Evolutionary conservation across 2,329 filamentous ascomycete species (phyloP).

Genomic region (Hypoxylon sp.): DNA sequence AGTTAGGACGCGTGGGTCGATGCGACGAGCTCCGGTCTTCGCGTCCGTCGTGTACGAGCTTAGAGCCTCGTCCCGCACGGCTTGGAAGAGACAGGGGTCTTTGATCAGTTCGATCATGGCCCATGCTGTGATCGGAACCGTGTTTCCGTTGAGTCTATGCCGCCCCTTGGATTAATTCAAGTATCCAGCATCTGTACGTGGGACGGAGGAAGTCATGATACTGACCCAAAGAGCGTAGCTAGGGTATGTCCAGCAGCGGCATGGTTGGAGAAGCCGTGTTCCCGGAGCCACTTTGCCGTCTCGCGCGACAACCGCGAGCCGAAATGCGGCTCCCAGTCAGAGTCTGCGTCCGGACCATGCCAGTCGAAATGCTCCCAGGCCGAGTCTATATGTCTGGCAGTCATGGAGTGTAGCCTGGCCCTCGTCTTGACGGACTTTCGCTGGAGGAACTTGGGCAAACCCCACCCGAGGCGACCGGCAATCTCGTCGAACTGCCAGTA

Average conservation of each 20-base stretch:
- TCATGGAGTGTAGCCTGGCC: slow-evolving; percentile 28
- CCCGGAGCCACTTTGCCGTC: slow-evolving; percentile 33
- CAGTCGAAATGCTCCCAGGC: slow-evolving; percentile 34
- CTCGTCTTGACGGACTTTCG: slow-evolving; percentile 25
- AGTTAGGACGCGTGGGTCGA: slow-evolving; percentile 35
- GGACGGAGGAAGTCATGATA: not conserved
- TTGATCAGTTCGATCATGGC: slow-evolving; percentile 41
- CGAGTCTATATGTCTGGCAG: slow-evolving; percentile 14
- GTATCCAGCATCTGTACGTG: not conserved
- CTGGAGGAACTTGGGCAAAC: slow-evolving; percentile 37
- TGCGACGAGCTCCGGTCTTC: slow-evolving; percentile 6
- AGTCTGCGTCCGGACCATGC: slow-evolving; percentile 20
- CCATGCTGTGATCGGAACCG: slow-evolving; percentile 44
- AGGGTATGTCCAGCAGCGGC: slow-evolving; percentile 1
- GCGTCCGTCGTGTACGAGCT: slow-evolving; percentile 21
- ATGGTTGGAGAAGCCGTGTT: slow-evolving; percentile 22
- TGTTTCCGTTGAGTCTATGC: slow-evolving; percentile 39
- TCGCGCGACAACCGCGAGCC: slow-evolving; percentile 38
- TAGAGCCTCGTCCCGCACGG: slow-evolving; percentile 35
- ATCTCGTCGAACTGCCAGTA: slow-evolving; percentile 41
- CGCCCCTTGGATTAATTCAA: too few relatives aligned
- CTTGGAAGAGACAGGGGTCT: slow-evolving; percentile 34
- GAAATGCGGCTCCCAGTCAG: slow-evolving; percentile 43
- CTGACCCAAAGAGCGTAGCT: slow-evolving; percentile 24
- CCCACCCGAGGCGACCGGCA: slow-evolving; percentile 33